A percentile compares a stretch with the other conserved stretches of the same genome.
These are phyloP conservation scores for Cordyceps militaris DNA, from an alignment of 2,329 filamentous ascomycete genomes.

Conservation along the genomic window DNA sequence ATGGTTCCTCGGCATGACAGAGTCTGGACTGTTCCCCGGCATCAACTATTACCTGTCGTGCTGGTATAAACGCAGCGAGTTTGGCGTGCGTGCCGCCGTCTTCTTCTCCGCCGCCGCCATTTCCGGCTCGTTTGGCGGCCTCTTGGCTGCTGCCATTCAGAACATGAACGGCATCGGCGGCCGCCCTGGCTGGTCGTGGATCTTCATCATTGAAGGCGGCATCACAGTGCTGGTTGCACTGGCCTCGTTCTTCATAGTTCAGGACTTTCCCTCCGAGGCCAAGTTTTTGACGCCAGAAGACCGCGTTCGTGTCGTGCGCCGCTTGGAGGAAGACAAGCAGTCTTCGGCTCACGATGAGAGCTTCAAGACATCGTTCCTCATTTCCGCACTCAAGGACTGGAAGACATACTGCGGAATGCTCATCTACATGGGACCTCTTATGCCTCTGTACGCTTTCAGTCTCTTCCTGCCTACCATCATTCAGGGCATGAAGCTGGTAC, in stretches of 20 bases:
- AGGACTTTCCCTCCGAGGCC: conserved; percentile 74
- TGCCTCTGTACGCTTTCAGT: conserved; percentile 67
- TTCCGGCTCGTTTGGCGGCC: conserved; percentile 69
- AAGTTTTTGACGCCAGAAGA: conserved; percentile 65
- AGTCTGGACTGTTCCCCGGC: conserved; percentile 70
- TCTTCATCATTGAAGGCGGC: conserved; percentile 64
- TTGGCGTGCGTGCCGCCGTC: conserved; percentile 71
- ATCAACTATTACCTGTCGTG: conserved; percentile 76
- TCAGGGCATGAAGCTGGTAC: conserved; percentile 38
- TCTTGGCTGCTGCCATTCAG: conserved; percentile 64
- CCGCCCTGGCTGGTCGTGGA: conserved; percentile 55
- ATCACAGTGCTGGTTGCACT: conserved; percentile 63
- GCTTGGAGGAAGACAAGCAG: conserved; percentile 66
- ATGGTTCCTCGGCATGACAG: conserved; percentile 66
- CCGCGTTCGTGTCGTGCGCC: conserved; percentile 62
- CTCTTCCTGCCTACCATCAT: conserved; percentile 79
- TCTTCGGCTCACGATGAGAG: conserved; percentile 66
- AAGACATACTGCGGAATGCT: conserved; percentile 72
- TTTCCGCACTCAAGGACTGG: conserved; percentile 69
- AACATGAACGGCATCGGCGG: conserved; percentile 59
- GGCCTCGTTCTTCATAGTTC: conserved; percentile 67
- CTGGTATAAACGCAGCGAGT: conserved; percentile 76
- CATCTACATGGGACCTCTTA: conserved; percentile 71
- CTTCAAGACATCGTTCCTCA: conserved; percentile 67
- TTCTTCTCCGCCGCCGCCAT: conserved; percentile 81